phyloP scores from a whole-genome alignment of 2,329 filamentous ascomycete genomes.

The Thermoascus crustaceus region DNA sequence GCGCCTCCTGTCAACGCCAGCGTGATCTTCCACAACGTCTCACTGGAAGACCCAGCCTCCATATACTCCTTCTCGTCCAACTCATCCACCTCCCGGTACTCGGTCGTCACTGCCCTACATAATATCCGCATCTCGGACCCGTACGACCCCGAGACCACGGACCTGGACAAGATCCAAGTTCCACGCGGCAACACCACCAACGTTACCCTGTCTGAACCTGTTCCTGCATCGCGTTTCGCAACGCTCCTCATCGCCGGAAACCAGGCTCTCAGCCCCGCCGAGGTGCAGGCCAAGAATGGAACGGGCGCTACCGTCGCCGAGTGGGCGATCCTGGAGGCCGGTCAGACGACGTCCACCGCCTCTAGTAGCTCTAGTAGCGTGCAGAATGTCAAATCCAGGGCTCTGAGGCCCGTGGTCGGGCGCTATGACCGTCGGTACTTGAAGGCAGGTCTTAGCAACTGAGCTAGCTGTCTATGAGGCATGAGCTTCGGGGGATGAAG shows the following conservation, averaged over 20 bases:
- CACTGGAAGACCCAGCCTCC: constrained; percentile 16
- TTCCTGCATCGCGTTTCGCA: constrained; percentile 32
- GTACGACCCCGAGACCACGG: constrained; percentile 25
- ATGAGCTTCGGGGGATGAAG: too few relatives aligned
- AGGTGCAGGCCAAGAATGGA: constrained; percentile 25
- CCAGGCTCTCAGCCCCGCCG: constrained; percentile 25
- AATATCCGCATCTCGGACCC: constrained; percentile 31
- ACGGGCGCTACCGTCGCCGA: constrained; percentile 41
- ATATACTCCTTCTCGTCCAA: constrained; percentile 7
- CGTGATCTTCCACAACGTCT: constrained; percentile 48
- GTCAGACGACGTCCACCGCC: too few relatives aligned
- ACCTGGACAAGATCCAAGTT: constrained; percentile 26
- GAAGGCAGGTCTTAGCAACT: too few relatives aligned
- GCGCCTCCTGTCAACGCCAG: constrained; percentile 47
- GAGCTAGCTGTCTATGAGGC: too few relatives aligned
- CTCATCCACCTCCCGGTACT: constrained; percentile 9
- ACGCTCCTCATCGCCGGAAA: constrained; percentile 39
- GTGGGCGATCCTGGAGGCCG: constrained; percentile 40
- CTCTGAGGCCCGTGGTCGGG: too few relatives aligned
- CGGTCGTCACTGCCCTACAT: constrained; percentile 17
- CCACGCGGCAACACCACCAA: constrained; percentile 37
- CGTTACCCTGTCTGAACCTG: constrained; percentile 23
- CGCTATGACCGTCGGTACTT: too few relatives aligned
- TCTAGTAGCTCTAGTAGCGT: too few relatives aligned
- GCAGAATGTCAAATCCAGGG: too few relatives aligned